Evolutionary conservation across 1,284 basidiomycete genomes (phyloP).

Genomic region (Leccinum fuscescens): DNA sequence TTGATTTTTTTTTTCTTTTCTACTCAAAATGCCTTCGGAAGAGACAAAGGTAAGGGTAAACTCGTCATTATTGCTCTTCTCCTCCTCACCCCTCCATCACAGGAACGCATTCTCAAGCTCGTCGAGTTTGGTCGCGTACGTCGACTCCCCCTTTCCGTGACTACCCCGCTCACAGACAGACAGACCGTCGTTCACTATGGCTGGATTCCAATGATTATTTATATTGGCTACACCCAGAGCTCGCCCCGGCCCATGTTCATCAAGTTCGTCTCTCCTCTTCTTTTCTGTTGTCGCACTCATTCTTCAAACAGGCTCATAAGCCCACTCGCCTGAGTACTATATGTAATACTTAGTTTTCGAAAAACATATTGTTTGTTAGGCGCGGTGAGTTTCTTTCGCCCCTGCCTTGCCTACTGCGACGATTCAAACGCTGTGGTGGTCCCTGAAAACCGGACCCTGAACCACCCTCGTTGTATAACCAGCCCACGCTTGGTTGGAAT

Average conservation of each 20-base stretch:
- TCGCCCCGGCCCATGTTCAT: conserved; percentile 91
- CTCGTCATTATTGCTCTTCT: conserved; percentile 12
- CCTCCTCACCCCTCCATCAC: not conserved
- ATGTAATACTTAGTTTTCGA: not conserved
- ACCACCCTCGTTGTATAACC: conserved; percentile 46
- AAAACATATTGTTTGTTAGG: not conserved
- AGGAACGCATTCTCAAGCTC: conserved; percentile 80
- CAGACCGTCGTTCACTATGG: conserved; percentile 87
- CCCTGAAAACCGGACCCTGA: conserved; percentile 39
- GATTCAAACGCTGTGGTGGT: conserved; percentile 76
- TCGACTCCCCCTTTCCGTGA: conserved; percentile 13
- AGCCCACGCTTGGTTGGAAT: conserved; percentile 49
- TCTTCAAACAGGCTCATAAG: conserved; percentile 71
- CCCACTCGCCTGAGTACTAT: conserved; percentile 72
- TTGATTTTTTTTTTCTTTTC: conserved; percentile 6
- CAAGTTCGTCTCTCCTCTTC: conserved; percentile 60
- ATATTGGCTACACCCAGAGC: conserved; percentile 85
- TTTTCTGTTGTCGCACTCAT: conserved; percentile 11
- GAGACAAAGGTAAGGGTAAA: conserved; percentile 73
- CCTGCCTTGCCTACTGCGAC: conserved; percentile 25
- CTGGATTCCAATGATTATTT: conserved; percentile 94
- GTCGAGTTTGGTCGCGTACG: conserved; percentile 78
- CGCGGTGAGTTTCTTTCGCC: conserved; percentile 14
- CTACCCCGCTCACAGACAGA: not conserved
- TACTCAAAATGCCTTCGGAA: conserved; percentile 72